Percentiles rank a stretch among this genome's conserved stretches.
phyloP scores from a whole-genome alignment of 768 basidiomycete genomes.

The Tylopilus felleus region DNA sequence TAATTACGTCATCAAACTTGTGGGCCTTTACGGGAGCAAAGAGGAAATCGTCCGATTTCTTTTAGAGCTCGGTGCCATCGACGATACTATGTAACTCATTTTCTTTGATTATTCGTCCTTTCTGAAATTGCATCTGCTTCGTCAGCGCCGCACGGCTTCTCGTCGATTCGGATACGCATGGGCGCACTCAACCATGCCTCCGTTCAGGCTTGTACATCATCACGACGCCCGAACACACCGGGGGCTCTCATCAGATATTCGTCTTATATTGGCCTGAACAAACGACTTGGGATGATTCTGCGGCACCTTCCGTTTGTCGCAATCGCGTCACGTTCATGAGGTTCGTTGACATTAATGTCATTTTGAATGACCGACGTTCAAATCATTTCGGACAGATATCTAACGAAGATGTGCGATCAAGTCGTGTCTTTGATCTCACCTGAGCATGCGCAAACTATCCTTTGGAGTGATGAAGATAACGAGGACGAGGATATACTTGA shows the following conservation, averaged over 20 bases:
- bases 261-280: constrained; percentile 63
- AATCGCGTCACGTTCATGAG: constrained; percentile 64
- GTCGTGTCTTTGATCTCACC: constrained; percentile 47
- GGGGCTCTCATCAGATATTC: constrained; percentile 32
- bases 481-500: constrained; percentile 30
- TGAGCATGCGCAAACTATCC: constrained; percentile 42
- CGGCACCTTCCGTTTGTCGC: constrained; percentile 40
- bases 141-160: constrained; percentile 16
- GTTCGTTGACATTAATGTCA: constrained; percentile 26
- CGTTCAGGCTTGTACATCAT: constrained; percentile 24
- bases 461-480: constrained; percentile 40
- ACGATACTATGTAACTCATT: constrained; percentile 40
- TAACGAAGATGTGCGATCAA: constrained; percentile 61
- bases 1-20: constrained; percentile 40
- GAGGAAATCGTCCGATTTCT: constrained; percentile 48
- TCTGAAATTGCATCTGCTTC: background rate
- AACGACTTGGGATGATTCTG: constrained; percentile 53
- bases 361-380: background rate
- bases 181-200: constrained; percentile 11
- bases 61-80: constrained; percentile 33
- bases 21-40: constrained; percentile 58
- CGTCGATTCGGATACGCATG: constrained; percentile 5
- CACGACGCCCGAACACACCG: background rate
- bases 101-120: background rate
- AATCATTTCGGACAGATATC: constrained; percentile 39